Conservation (phyloP, 805 yeast species). For the Yamadazyma endophytica region DNA sequence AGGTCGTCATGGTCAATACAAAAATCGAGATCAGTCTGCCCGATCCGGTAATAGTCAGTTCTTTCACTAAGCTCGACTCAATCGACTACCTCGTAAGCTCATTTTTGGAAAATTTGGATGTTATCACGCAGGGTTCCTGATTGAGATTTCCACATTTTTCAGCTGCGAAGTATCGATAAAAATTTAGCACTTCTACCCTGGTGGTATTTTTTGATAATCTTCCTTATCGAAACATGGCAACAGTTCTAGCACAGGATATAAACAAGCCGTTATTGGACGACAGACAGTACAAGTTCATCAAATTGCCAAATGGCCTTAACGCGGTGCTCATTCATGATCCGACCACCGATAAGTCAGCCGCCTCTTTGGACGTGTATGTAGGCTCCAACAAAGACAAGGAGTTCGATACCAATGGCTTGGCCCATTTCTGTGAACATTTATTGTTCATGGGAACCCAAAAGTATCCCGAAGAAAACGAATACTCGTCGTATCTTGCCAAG, state of each 20-base stretch:
- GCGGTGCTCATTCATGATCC: conserved; percentile 68
- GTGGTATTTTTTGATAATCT: too few species aligned
- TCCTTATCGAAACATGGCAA: conserved; percentile 6
- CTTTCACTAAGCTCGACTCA: conserved; percentile 59
- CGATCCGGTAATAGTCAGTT: conserved; percentile 63
- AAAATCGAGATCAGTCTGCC: conserved; percentile 59
- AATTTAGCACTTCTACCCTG: too few species aligned
- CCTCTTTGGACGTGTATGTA: conserved; percentile 72
- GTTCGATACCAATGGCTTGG: conserved; percentile 60
- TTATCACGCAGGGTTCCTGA: too few species aligned
- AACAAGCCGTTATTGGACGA: conserved; percentile 62
- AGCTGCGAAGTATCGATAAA: too few species aligned
- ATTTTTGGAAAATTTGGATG: conserved; percentile 17
- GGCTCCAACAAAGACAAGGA: conserved; percentile 72
- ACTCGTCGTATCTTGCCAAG: conserved; percentile 66
- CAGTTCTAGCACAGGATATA: conserved; percentile 28
- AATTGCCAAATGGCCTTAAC: conserved; percentile 50
- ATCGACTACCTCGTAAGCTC: conserved; percentile 48
- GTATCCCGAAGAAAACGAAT: conserved; percentile 73
- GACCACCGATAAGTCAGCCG: conserved; percentile 70
- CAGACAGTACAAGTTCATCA: conserved; percentile 64
- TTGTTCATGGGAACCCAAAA: conserved; percentile 77
- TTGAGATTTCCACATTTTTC: too few species aligned
- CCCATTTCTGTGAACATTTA: conserved; percentile 66
- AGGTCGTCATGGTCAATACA: conserved; percentile 59